Base-by-base conservation (phyloP, 306 rosid genomes). In the Albizia julibrissin region DNA sequence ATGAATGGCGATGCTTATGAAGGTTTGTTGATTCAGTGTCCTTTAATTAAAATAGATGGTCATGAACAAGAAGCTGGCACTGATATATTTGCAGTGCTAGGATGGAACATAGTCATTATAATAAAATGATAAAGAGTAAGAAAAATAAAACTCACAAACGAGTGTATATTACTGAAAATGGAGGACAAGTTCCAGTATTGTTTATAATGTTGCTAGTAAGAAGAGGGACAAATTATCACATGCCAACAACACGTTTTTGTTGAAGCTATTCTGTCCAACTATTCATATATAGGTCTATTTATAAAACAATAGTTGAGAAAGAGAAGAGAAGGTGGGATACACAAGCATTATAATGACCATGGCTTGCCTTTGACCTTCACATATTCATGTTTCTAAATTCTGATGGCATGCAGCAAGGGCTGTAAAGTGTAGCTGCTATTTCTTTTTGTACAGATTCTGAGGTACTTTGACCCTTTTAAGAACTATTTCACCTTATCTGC, bases 181-280 rank as follows among this genome's bases (percentile, higher is more conserved):
- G 42, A 68, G 74, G 27, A 68, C 52, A 49, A 16, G 27, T 18
- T 37, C 2, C 46, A 29, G 14, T 50, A 40, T 42, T 2, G 46
- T 69, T 69, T 70, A 79, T 68, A 44, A 14, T 22, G 34, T 50
- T 79, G 69, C 42, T 22, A n/a, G 18, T 18, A 29, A 40, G 77
- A 72, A 44, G 42, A 74, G n/a, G 50, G 49, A 71, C 54, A 22
- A 70, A 42, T 22, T 22, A 24, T 44, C 58, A 71, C 37, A 12
- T 15, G 21, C 37, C 24, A 24, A n/a, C 52, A 27, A n/a, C n/a
- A n/a, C n/a, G n/a, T n/a, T n/a, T n/a, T n/a, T n/a, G n/a, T n/a
- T n/a, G n/a, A n/a, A n/a, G n/a, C n/a, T n/a, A n/a, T n/a, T 43
- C 46, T 10, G 10, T 33, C 52, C 34, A 71, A 5, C 21, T 71